phyloP scores from a whole-genome alignment of 306 rosid genomes.

The Corylus americana region DNA sequence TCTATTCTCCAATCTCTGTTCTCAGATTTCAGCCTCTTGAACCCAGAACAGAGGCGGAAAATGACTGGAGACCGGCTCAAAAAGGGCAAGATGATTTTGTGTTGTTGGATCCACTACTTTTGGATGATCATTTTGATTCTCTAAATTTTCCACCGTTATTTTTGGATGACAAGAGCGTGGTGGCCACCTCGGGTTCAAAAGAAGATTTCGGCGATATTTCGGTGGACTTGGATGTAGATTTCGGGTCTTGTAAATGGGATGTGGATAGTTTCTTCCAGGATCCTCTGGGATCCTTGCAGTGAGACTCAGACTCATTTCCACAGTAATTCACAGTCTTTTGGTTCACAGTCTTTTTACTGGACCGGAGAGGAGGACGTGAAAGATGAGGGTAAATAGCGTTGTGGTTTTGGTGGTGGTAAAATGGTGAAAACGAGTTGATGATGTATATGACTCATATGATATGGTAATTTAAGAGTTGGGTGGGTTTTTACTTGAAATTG shows the following conservation, averaged over 20 bases:
- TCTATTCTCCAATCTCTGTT: constrained; percentile 50
- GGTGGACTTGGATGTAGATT: constrained; percentile 40
- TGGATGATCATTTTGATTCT: constrained; percentile 2
- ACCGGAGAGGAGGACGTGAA: background rate
- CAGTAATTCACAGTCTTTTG: background rate
- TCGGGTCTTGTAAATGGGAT: constrained; percentile 75
- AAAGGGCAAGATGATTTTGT: constrained; percentile 13
- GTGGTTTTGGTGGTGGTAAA: background rate
- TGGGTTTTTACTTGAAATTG: background rate
- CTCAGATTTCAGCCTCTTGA: constrained; percentile 34
- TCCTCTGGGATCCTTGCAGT: constrained; percentile 7
- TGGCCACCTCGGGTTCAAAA: constrained; percentile 11
- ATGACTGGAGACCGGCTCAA: constrained; percentile 10
- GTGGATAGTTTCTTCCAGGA: constrained; percentile 60
- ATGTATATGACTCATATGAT: too few relatives aligned
- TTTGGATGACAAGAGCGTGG: constrained; percentile 23
- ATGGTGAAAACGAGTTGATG: background rate
- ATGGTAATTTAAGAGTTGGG: background rate
- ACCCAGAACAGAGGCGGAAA: constrained; percentile 11
- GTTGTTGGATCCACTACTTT: background rate
- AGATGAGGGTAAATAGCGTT: background rate
- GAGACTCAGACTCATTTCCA: background rate
- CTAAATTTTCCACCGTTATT: constrained; percentile 19
- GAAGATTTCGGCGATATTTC: constrained; percentile 35
- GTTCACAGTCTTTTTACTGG: background rate